Base-by-base conservation (phyloP, 208 protist species). In the Entamoeba moshkovskii region DNA sequence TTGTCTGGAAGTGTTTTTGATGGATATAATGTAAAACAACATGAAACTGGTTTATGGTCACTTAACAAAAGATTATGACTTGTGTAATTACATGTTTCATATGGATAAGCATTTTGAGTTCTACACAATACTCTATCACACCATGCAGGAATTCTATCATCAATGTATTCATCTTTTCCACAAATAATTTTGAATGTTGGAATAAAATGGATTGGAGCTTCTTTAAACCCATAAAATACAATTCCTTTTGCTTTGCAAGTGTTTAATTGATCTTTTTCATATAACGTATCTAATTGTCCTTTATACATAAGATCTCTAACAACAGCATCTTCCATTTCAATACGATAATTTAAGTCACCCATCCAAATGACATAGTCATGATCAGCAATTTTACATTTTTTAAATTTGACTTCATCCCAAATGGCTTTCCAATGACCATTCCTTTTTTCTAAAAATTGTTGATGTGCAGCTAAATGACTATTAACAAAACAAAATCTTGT, bases 271-370 rank as follows among this genome's bases (percentile, higher is more conserved):
- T 96, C 95, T 42, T 46, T 1, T 13, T 1, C 45, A 45, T 92
- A 16, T 2, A 96, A 94, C 33, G 5, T 16, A 15, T 92, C 73
- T 29, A 92, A 46, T 2, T 45, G 4, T 45, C 42, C 42, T 25
- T 92, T 92, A 3, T 73, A 13, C 25, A 94, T 49, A 29, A 66
- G 13, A 15, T 47, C 48, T 25, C 92, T 5, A n/a, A 73, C 93
- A 46, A 25, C 52, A 22, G 73, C n/a, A 42, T 46, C 42, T 0
- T 92, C 16, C 13, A 94, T 92, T 94, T 98, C 97, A 92, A 98
- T 96, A 73, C 98, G 97, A 95, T 98, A 99, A 96, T 99, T 99
- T 16, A 99, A 96, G 92, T 99, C 98, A 1, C 98, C 98, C 46
- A 97, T 97, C 93, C 98, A 98, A 91, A 98, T 97, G 16, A 97